Conservation (phyloP, 2,329 filamentous ascomycete species). For the Fusarium papillatum region DNA sequence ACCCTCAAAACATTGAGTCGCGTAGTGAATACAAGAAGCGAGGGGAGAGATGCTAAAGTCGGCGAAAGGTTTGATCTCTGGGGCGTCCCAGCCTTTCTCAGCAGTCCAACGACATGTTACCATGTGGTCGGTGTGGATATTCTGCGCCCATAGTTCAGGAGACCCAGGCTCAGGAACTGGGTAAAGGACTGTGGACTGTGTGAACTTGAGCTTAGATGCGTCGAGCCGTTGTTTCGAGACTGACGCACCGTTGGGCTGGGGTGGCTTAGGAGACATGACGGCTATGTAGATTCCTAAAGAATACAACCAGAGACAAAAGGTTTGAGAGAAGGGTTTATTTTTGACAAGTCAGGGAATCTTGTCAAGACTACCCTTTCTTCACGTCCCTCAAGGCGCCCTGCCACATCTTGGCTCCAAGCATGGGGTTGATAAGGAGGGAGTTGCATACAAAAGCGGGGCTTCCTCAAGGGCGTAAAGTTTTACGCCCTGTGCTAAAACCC, state of each 20-base stretch:
- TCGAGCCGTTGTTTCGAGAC: not conserved
- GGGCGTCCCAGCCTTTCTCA: not conserved
- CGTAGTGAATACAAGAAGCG: not conserved
- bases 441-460: not conserved
- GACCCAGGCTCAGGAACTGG: not conserved
- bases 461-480: not conserved
- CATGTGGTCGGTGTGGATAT: not conserved
- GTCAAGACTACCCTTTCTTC: not conserved
- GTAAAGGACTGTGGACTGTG: not conserved
- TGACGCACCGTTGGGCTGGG: not conserved
- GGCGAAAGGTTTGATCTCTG: not conserved
- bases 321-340: not conserved
- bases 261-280: not conserved
- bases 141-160: not conserved
- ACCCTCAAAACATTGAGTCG: not conserved
- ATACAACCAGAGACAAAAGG: not conserved
- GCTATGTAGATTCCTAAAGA: not conserved
- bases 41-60: not conserved
- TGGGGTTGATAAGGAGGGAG: not conserved
- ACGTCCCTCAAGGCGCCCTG: not conserved
- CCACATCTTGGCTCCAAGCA: not conserved
- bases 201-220: not conserved
- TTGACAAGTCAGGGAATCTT: not conserved
- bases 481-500: not conserved
- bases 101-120: not conserved